Evolutionary conservation across 331 rosid genomes (phyloP), one percentile per base, ranked within the genome.

Genomic region (Spiraea crenata): DNA sequence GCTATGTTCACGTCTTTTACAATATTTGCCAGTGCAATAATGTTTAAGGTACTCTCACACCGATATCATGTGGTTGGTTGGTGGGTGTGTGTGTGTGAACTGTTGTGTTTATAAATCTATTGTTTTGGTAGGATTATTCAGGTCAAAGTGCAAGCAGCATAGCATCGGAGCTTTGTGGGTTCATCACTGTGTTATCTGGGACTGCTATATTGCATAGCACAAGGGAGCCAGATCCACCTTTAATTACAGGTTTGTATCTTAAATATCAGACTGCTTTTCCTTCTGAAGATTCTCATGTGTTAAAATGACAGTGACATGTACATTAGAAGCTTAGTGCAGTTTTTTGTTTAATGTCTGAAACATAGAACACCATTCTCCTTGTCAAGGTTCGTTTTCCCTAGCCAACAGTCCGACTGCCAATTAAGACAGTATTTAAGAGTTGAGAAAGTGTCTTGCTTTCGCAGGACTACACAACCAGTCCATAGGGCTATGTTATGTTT

Each of bases 1-100:
- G 97, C 98, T 75, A 70, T 93, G 89, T 93, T 90, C 88, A 93
- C 97, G 54, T 66, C 95, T 50, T 86, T 87, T 81, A 93, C 98
- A 69, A 90, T 93, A 69, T 79, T 90, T 35, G 98, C 98, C 72
- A 88, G 96, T 54, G 88, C 84, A 59, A 93, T 93, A 71, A 93
- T 93, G 98, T 93, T 90, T 51, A 93, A 90, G 98, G 97, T 88
- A 76, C 62, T 74, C 72, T 71, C 40, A 46, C 38, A 25, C 68
- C 52, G 71, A 34, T 72, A 58, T 56, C 57, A 10, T 56, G 49
- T 48, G 57, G 5, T 45, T 25, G 31, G 31, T 25, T 25, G 31
- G 31, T 56, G 42, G 31, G 31, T 56, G 42, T 71, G 25, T 60
- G 25, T n/a, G 60, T 66, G 65, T 64, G 55, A 37, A 35, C 37